A percentile compares a stretch with the other conserved stretches of the same genome.
Evolutionary conservation across 225 moss, liverwort and hornwort species (phyloP).

Genomic region (Pseudoscleropodium purum): DNA sequence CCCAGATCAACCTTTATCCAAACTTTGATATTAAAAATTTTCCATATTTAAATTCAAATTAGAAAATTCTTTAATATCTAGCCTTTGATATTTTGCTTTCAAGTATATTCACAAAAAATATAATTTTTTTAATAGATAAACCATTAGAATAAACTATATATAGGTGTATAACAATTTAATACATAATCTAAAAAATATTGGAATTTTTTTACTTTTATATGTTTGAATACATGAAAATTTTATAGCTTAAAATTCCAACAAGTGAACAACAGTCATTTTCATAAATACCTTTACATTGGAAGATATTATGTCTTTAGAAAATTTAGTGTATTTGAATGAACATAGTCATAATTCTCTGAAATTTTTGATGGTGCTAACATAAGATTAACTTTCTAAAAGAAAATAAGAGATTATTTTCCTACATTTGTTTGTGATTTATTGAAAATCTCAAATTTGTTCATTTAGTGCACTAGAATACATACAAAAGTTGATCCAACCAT

Average conservation of each 20-base stretch:
- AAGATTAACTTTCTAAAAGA: too few relatives aligned
- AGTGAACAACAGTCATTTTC: too few relatives aligned
- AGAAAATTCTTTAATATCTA: background rate
- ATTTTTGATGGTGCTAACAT: too few relatives aligned
- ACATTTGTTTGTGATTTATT: too few relatives aligned
- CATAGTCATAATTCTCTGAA: too few relatives aligned
- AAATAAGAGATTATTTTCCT: too few relatives aligned
- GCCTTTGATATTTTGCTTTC: accelerated
- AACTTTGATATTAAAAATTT: background rate
- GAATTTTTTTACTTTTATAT: too few relatives aligned
- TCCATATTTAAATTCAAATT: background rate
- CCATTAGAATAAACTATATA: background rate
- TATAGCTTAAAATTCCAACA: background rate
- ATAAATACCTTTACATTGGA: accelerated
- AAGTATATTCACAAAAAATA: background rate
- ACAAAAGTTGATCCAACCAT: too few relatives aligned
- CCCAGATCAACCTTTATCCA: background rate
- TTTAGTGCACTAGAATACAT: too few relatives aligned
- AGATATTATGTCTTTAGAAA: background rate
- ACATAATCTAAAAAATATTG: background rate
- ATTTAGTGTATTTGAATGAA: background rate
- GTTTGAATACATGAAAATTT: too few relatives aligned
- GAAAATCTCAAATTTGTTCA: too few relatives aligned
- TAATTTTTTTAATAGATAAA: too few relatives aligned
- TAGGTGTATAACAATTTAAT: background rate